Evolutionary conservation across 208 protist species (phyloP), one percentile per base, ranked within the genome.

Genomic region (Porcisia deanei): DNA sequence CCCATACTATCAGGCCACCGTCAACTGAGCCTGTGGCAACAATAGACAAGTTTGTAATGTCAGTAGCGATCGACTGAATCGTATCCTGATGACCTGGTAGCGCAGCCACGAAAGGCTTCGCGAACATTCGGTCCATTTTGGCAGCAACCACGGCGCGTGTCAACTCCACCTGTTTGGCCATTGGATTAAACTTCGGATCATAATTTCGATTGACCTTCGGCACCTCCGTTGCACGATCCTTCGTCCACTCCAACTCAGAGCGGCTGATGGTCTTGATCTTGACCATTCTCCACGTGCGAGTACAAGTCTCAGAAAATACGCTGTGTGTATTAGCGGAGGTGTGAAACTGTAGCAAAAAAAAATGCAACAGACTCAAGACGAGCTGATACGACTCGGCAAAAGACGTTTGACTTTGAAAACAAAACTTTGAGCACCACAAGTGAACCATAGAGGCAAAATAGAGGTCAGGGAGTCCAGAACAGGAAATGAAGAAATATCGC

Each of bases 91-190:
- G 97, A 3, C 96, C 96, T 52, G 82, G 71, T 9, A 99, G 80
- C 2, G 95, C 89, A 12, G 86, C 91, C 14, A 99, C 82, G 88
- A 99, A 99, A 39, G 98, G 98, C 80, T 99, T 99, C 10, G 98
- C 97, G 85, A 99, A 99, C 86, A 99, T 95, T 34, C 95, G 91
- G 81, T 99, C 98, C 64, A 99, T 83, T 77, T 99, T 99, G 9
- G 92, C 93, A 16, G 98, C 95, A 77, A 96, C 94, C 37, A 99
- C 86, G 34, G 98, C 98, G 49, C 98, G 91, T 16, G 91, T 97
- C 82, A 99, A 99, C 84, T 99, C 98, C 8, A 98, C 85, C 79
- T 98, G 96, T 79, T 98, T 97, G 55, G 98, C 94, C 90, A 99
- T 99, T 6, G 98, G 97, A 80, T 99, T 98, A 47, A 97, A 92